A percentile compares a stretch with the other conserved stretches of the same genome.
Evolutionary conservation across 2,329 filamentous ascomycete genomes (phyloP).

Genomic region (Aspergillus novoparasiticus): DNA sequence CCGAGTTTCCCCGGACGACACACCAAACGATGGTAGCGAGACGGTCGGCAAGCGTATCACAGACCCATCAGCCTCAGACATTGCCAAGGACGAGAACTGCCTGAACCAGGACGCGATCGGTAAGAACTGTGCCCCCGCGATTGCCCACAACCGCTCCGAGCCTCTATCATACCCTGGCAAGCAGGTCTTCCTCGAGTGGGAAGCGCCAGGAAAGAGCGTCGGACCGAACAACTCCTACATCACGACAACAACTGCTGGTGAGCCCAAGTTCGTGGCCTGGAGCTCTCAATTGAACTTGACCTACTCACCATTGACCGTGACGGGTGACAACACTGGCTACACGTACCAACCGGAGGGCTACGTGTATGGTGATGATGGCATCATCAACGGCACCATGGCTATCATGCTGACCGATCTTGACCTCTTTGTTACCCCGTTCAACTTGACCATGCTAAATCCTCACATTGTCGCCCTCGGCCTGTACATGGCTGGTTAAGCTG

Average conservation of each 20-base stretch:
- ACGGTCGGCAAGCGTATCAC: constrained; percentile 7
- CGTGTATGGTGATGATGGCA: neutral
- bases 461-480: constrained; percentile 7
- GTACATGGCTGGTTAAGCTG: constrained; percentile 2
- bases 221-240: constrained; percentile 15
- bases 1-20: constrained; percentile 3
- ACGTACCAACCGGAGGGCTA: constrained; percentile 8
- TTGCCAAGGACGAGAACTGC: neutral
- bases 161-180: constrained; percentile 12
- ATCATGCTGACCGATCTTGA: constrained; percentile 1
- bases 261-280: constrained; percentile 13
- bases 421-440: constrained; percentile 6
- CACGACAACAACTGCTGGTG: constrained; percentile 10
- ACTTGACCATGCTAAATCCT: constrained; percentile 4
- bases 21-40: constrained; percentile 2
- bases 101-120: constrained; percentile 1
- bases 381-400: constrained; percentile 1
- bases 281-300: constrained; percentile 15
- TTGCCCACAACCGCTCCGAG: constrained; percentile 7
- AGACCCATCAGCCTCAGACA: constrained; percentile 5
- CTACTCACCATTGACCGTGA: constrained; percentile 13
- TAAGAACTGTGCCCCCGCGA: neutral
- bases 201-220: constrained; percentile 2
- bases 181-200: constrained; percentile 10
- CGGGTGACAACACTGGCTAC: constrained; percentile 7